Evolutionary conservation across 495 filamentous ascomycete species (phyloP).

Genomic region (Podospora pseudopauciseta): DNA sequence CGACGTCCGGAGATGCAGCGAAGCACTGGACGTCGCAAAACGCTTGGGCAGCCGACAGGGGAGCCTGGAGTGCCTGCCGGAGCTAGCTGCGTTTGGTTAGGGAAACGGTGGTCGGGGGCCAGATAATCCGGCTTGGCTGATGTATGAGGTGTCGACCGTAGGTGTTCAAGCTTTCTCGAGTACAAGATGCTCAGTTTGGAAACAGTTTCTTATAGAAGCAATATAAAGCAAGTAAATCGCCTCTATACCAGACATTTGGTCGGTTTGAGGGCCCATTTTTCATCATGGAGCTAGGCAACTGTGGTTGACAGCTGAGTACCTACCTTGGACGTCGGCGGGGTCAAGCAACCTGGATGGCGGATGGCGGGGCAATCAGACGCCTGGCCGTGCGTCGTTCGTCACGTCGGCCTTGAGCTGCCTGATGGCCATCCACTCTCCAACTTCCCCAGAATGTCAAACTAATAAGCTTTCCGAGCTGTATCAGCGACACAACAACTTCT

Average conservation of each 20-base stretch:
- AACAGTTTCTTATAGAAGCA: background rate
- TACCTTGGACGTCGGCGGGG: background rate
- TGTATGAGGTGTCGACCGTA: background rate
- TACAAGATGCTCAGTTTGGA: background rate
- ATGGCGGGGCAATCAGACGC: background rate
- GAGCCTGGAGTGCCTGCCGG: constrained; percentile 9
- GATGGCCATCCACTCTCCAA: constrained; percentile 2
- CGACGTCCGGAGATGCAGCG: constrained; percentile 7
- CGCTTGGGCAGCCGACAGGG: background rate
- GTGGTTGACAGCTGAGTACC: background rate
- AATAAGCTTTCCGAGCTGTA: background rate
- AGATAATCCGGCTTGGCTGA: background rate
- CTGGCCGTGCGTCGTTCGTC: background rate
- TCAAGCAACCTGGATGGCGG: background rate
- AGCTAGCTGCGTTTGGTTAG: constrained; percentile 9
- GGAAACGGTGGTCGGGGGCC: background rate
- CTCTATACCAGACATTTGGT: too few species aligned
- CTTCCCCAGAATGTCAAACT: background rate
- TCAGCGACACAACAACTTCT: background rate
- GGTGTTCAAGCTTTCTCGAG: background rate
- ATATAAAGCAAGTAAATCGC: background rate
- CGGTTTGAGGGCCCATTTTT: background rate
- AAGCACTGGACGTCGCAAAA: constrained; percentile 2
- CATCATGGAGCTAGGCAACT: background rate
- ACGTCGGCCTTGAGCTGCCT: constrained; percentile 22